Percentiles rank a stretch among this genome's conserved stretches.
These are phyloP conservation scores for Solanum habrochaites DNA, from an alignment of 257 asterid genomes.

Conservation along the genomic window DNA sequence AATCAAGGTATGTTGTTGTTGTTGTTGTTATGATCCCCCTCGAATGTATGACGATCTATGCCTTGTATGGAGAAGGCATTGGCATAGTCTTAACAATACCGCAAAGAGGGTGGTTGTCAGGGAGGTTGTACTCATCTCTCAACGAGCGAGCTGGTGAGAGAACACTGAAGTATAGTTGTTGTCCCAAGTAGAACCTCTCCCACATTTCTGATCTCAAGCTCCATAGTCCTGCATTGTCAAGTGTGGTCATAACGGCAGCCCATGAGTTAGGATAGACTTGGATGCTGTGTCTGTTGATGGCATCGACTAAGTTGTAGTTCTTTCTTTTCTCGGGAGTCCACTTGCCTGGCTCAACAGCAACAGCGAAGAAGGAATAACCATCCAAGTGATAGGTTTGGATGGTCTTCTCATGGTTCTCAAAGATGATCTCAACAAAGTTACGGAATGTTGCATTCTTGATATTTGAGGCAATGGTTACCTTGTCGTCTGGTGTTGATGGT, in stretches of 20 bases:
- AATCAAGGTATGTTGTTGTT: background rate
- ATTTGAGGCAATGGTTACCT: background rate
- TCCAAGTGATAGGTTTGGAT: background rate
- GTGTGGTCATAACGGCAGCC: background rate
- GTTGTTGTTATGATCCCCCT: background rate
- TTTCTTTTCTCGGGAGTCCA: background rate
- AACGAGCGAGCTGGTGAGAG: slow-evolving; percentile 1
- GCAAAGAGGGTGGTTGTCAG: background rate
- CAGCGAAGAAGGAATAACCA: slow-evolving; percentile 1
- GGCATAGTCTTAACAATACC: background rate
- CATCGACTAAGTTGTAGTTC: slow-evolving; percentile 1
- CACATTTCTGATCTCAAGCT: background rate
- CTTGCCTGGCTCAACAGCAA: background rate
- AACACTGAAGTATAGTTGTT: background rate
- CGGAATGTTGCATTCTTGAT: background rate
- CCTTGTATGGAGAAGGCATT: background rate
- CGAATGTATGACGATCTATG: background rate
- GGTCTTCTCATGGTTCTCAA: background rate
- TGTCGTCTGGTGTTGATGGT: background rate
- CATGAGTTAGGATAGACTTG: background rate
- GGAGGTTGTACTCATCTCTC: slow-evolving; percentile 1
- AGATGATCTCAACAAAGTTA: background rate
- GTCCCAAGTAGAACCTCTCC: slow-evolving; percentile 1
- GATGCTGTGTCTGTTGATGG: background rate
- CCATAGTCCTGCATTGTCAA: background rate